Evolutionary conservation across 2,329 filamentous ascomycete species (phyloP), one percentile per base, ranked within the genome.

Genomic region (Chlorencoelia australis): DNA sequence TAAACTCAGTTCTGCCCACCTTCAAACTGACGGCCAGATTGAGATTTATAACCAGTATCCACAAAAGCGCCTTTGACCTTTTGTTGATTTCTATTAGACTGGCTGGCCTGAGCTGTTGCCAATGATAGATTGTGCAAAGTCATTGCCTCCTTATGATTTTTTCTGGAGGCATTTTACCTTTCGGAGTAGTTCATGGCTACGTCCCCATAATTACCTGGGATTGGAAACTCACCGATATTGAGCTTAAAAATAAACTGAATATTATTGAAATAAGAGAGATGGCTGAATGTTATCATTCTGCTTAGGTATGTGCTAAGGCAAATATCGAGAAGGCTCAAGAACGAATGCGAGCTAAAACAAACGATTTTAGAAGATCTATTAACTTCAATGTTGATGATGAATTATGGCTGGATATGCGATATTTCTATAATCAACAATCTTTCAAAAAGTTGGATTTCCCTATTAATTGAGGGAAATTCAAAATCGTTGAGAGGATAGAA

Each of bases 21-120:
- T 21, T 2, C 21, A 40, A 32, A 40, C 37, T 7, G 22, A 40
- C 20, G 17, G 33, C 3, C 21, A 40, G 25, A 40, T 28, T 1
- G 28, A 40, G 26, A 40, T 40, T 14, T 19, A 26, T n/a, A 37
- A 36, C 20, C 18, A 40, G 15, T 40, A 40, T 17, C 14, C 32
- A 3, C 17, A 40, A 17, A 7, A 40, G n/a, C 4, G 38, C 10
- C 15, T 40, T 13, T 14, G 38, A 8, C 28, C 17, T 5, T 40
- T 32, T 26, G 27, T 40, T 9, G 37, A 31, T 24, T 33, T 32
- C 27, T 40, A 40, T 18, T 22, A 29, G 26, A 36, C 9, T n/a
- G 19, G 37, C 25, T 36, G 29, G 28, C 35, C 31, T 7, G 17
- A 30, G 7, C 17, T 30, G 8, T 11, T 39, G 5, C 31, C 20